Conservation (phyloP, 352 stramenopile species). For the Phytophthora palmivora region DNA sequence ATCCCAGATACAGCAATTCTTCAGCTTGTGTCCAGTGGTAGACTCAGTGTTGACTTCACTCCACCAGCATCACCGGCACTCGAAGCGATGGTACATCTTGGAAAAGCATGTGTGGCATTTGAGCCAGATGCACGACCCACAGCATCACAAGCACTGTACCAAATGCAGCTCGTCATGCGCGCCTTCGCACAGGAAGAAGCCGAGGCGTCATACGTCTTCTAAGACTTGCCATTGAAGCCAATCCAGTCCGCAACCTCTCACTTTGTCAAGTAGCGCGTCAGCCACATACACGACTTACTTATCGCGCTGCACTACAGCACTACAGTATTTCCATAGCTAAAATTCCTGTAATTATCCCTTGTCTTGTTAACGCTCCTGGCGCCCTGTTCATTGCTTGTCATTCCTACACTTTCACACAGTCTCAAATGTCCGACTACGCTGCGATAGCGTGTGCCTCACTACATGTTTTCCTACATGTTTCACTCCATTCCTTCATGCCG, state of each 20-base stretch:
- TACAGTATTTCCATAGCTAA: conserved; percentile 20
- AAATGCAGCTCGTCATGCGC: conserved; percentile 52
- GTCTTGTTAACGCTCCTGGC: conserved; percentile 7
- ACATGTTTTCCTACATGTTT: no score
- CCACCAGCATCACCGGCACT: conserved; percentile 35
- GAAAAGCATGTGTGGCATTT: conserved; percentile 53
- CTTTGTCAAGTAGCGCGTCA: conserved; percentile 1
- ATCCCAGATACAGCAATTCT: conserved; percentile 41
- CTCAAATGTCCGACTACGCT: conserved; percentile 24
- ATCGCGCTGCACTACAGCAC: conserved; percentile 4
- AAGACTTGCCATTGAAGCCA: neutral
- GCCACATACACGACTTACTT: conserved; percentile 5
- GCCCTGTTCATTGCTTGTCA: neutral
- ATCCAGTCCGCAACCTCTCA: neutral
- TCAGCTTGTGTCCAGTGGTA: conserved; percentile 40
- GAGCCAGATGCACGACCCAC: conserved; percentile 61
- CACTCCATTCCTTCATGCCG: conserved; percentile 6
- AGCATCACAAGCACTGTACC: conserved; percentile 59
- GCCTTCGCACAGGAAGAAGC: conserved; percentile 44
- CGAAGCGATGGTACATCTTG: conserved; percentile 40
- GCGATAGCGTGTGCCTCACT: conserved; percentile 17
- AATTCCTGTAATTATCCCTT: conserved; percentile 38
- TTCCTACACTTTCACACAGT: conserved; percentile 17
- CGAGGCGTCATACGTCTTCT: conserved; percentile 38
- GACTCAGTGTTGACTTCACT: conserved; percentile 38